Evolutionary conservation across 2,329 filamentous ascomycete species (phyloP), one percentile per base, ranked within the genome.

Genomic region (Sporothrix globosa): DNA sequence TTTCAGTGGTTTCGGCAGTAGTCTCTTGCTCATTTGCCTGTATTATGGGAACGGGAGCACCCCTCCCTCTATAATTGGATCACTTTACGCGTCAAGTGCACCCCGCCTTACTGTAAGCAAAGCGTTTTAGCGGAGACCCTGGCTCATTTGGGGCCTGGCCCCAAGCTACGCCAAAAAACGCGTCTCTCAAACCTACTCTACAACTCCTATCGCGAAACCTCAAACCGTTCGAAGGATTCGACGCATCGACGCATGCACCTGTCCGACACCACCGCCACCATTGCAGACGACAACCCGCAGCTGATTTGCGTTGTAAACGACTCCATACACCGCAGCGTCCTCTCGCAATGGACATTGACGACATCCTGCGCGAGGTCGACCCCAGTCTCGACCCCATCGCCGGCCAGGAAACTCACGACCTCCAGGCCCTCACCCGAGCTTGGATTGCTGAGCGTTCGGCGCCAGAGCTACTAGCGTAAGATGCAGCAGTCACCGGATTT

Each of bases 381-480:
- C 88, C 86, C 66, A 79, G 83, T 71, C 81, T 82, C 69, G 82
- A 87, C 74, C 79, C 83, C 48, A 79, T 87, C 21, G 87, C 88
- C 2, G 81, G 82, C 69, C 67, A 54, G 44, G 86, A 88, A 75
- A 89, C 86, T 54, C 86, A 89, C 76, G 95, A 98, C 81, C 86
- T 98, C 75, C 93, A 97, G 79, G 88, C 92, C 68, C 83, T 99
- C 75, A 97, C 95, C 75, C 91, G 95, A 76, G 91, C 90, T 76
- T 99, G 95, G 95, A 88, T 97, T 58, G 92, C 95, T 56, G 96
- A 99, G 80, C 89, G 96, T 75, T 92, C 91, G 70, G 90, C 93
- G 58, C 93, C 95, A 2, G 94, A 97, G 80, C 84, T 99, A n/a
- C 83, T 98, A 52, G 87, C 90, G 81, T 98, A 89, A 81, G 83